Conservation (phyloP, 441 rosid species). For the Syzygium malaccense region DNA sequence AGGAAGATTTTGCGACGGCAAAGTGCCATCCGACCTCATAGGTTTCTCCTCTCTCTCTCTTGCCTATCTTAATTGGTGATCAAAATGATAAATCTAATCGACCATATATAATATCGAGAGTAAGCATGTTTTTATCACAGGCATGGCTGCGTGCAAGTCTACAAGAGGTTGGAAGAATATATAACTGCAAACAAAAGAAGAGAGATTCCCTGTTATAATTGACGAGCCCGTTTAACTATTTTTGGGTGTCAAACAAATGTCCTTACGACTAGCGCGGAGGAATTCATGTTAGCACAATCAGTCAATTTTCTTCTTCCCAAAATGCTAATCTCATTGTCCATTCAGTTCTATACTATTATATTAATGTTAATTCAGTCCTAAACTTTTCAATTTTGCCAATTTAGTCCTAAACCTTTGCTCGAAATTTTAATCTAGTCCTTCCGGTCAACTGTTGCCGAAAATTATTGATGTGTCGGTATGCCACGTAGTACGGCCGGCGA, state of each 20-base stretch:
- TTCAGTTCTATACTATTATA: background rate
- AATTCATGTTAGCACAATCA: background rate
- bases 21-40: constrained; percentile 38
- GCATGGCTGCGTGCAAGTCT: background rate
- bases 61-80: background rate
- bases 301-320: background rate
- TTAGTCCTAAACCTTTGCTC: background rate
- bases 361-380: background rate
- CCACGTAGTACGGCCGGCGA: background rate
- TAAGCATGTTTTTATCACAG: background rate
- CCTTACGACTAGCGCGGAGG: background rate
- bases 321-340: background rate
- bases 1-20: constrained; percentile 48
- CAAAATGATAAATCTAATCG: background rate
- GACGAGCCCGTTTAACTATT: background rate
- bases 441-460: background rate
- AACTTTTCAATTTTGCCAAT: background rate
- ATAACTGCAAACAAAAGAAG: background rate
- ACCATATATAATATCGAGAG: background rate
- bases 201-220: background rate
- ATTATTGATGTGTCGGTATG: background rate
- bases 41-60: constrained; percentile 11
- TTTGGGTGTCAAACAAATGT: background rate
- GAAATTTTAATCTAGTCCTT: background rate
- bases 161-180: background rate